phyloP scores from a whole-genome alignment of 805 yeast genomes.

The Torulaspora franciscae region DNA sequence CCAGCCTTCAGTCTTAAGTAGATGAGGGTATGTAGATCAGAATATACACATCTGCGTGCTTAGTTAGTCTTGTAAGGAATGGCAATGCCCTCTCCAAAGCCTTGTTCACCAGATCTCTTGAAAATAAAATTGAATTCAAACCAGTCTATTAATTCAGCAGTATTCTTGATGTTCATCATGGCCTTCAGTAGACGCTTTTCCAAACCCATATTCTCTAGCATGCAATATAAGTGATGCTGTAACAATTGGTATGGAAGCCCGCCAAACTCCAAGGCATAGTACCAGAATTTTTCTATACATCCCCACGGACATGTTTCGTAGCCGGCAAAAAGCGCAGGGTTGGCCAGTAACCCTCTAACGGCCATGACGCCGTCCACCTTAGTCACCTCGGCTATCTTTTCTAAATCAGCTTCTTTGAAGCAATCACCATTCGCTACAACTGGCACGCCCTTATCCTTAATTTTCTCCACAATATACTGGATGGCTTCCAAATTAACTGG shows the following conservation, averaged over 20 bases:
- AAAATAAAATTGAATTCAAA: constrained; percentile 67
- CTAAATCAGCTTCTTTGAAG: constrained; percentile 60
- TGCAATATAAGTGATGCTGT: constrained; percentile 85
- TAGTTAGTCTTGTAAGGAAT: constrained; percentile 38
- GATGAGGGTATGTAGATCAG: neutral
- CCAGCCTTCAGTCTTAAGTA: neutral
- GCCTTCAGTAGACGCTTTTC: constrained; percentile 47
- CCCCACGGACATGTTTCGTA: constrained; percentile 78
- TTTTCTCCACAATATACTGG: constrained; percentile 47
- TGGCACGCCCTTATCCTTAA: constrained; percentile 52
- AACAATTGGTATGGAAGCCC: constrained; percentile 80
- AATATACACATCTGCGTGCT: neutral
- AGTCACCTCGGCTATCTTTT: constrained; percentile 55
- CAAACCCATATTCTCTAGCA: constrained; percentile 58
- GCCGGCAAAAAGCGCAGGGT: constrained; percentile 87
- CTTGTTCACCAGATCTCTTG: constrained; percentile 60
- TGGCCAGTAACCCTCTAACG: constrained; percentile 77
- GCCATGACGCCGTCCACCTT: constrained; percentile 94
- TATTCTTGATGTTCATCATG: constrained; percentile 55
- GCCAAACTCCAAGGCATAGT: constrained; percentile 61
- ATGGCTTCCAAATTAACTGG: constrained; percentile 86
- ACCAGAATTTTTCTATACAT: constrained; percentile 79
- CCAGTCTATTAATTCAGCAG: constrained; percentile 74
- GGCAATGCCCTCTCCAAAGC: constrained; percentile 54
- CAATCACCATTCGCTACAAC: constrained; percentile 99